phyloP scores from a whole-genome alignment of 805 yeast species.

The Pichia membranifaciens region DNA sequence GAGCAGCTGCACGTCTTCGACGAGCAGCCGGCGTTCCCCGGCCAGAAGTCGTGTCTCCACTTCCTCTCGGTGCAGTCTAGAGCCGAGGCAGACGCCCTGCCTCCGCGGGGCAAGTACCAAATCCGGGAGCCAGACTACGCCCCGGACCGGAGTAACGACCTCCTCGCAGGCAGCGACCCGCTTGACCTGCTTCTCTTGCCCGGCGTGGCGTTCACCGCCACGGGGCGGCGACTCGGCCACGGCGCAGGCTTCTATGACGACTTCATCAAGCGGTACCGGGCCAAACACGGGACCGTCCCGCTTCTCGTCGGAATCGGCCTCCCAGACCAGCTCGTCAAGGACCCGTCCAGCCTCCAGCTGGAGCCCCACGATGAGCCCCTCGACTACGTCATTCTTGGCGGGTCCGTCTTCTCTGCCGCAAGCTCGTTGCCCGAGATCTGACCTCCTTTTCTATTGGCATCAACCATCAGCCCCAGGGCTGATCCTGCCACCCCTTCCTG shows the following conservation, averaged over 20 bases:
- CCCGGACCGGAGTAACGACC: conserved; percentile 18
- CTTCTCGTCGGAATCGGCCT: conserved; percentile 58
- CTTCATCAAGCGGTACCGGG: conserved; percentile 46
- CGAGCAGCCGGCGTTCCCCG: conserved; percentile 20
- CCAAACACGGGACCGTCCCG: conserved; percentile 33
- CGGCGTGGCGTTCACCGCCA: conserved; percentile 68
- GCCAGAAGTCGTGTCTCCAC: conserved; percentile 42
- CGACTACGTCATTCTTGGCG: conserved; percentile 48
- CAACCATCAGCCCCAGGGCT: too few relatives aligned
- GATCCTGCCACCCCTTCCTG: too few relatives aligned
- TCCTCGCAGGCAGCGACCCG: conserved; percentile 11
- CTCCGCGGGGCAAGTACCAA: conserved; percentile 63
- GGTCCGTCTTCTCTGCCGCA: conserved; percentile 16
- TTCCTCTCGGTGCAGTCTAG: conserved; percentile 47
- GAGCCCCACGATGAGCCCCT: conserved; percentile 61
- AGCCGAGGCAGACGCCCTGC: conserved; percentile 39
- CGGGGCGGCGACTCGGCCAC: conserved; percentile 64
- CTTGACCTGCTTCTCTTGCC: conserved; percentile 78
- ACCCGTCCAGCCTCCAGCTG: conserved; percentile 35
- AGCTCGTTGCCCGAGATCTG: background rate
- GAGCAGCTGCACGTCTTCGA: conserved; percentile 27
- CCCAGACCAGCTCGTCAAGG: conserved; percentile 50
- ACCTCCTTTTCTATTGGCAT: too few relatives aligned
- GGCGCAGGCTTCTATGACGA: conserved; percentile 94
- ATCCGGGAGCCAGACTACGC: conserved; percentile 57